Evolutionary conservation across 2,329 filamentous ascomycete species (phyloP).

Genomic region (Trichoderma atroviride): DNA sequence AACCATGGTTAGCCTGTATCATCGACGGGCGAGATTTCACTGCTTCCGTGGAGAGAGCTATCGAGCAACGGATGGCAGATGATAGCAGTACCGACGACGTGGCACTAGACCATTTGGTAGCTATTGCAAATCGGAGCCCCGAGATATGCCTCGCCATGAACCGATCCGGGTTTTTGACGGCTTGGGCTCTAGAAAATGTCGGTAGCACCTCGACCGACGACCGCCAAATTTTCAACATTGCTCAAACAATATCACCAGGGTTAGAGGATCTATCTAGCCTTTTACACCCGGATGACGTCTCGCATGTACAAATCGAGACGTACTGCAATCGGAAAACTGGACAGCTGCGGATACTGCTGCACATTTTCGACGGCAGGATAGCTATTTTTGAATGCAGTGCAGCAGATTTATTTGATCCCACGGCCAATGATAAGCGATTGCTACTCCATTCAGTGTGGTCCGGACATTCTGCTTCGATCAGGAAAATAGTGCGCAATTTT

Average conservation of each 20-base stretch:
- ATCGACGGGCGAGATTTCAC: conserved; percentile 81
- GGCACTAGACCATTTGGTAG: conserved; percentile 80
- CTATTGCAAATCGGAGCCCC: conserved; percentile 80
- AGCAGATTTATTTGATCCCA: conserved; percentile 78
- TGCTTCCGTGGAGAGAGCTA: conserved; percentile 73
- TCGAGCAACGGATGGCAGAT: conserved; percentile 60
- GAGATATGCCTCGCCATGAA: conserved; percentile 89
- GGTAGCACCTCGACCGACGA: conserved; percentile 68
- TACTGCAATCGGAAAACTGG: conserved; percentile 70
- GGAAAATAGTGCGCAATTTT: conserved; percentile 84
- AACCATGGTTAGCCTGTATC: conserved; percentile 63
- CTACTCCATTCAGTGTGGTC: conserved; percentile 72
- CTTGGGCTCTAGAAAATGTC: conserved; percentile 89
- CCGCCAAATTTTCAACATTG: conserved; percentile 80
- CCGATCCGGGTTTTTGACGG: conserved; percentile 81
- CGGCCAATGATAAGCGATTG: conserved; percentile 62
- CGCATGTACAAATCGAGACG: conserved; percentile 69
- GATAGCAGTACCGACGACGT: conserved; percentile 65
- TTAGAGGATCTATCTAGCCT: conserved; percentile 50
- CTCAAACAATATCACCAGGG: conserved; percentile 67
- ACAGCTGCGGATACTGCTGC: conserved; percentile 72
- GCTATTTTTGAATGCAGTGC: conserved; percentile 79
- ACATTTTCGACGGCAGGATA: conserved; percentile 84
- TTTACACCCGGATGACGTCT: conserved; percentile 31
- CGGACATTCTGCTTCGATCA: conserved; percentile 77